phyloP scores from a whole-genome alignment of 495 filamentous ascomycete species.

The Aspergillus leporis region DNA sequence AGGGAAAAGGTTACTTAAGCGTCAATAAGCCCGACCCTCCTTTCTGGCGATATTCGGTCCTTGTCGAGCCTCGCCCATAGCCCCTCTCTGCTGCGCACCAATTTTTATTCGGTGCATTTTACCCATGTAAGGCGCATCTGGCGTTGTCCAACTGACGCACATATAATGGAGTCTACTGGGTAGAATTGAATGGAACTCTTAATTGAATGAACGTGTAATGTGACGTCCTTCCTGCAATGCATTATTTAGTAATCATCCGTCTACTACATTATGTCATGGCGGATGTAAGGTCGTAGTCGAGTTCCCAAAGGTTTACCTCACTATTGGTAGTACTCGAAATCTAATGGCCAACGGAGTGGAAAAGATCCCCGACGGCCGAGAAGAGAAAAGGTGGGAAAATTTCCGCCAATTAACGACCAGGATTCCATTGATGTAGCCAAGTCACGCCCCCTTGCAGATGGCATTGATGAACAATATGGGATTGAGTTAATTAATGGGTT shows the following conservation, averaged over 20 bases:
- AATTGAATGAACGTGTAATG: background rate
- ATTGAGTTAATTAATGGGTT: background rate
- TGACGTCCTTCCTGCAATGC: background rate
- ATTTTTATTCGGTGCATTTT: background rate
- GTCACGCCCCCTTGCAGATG: slow-evolving; percentile 4
- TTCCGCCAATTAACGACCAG: background rate
- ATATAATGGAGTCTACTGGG: background rate
- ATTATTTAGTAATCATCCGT: background rate
- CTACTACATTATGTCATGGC: background rate
- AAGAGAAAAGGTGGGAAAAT: background rate
- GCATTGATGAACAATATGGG: background rate
- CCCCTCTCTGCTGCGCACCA: background rate
- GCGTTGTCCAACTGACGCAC: background rate
- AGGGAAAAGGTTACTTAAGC: background rate
- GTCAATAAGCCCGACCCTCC: background rate
- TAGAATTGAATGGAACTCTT: background rate
- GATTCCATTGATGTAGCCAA: background rate
- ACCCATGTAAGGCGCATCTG: background rate
- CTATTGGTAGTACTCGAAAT: too few relatives aligned
- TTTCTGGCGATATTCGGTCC: background rate
- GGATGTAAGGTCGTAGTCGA: too few relatives aligned
- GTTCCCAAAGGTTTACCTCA: too few relatives aligned
- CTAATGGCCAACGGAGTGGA: too few relatives aligned
- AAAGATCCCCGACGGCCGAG: background rate
- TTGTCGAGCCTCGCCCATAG: background rate